Evolutionary conservation across 1,139 yeast genomes (phyloP).

Genomic region (Suhomyces panamericanus): DNA sequence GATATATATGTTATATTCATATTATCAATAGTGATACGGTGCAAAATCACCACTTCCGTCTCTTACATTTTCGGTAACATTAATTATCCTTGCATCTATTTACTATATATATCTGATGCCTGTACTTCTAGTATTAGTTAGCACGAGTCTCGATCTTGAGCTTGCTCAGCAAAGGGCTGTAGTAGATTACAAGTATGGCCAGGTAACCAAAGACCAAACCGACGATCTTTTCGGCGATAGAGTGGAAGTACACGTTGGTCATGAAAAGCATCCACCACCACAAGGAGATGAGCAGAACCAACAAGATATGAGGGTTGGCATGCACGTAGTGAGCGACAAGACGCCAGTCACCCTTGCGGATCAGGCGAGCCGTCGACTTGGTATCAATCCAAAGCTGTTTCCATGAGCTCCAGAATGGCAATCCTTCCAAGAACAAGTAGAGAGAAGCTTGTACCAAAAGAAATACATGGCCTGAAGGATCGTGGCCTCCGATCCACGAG

Average conservation of each 20-base stretch:
- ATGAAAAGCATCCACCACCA: slow-evolving; percentile 90
- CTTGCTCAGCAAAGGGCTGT: slow-evolving; percentile 25
- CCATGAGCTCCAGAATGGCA: slow-evolving; percentile 39
- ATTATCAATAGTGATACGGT: too few relatives aligned
- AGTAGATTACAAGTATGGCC: slow-evolving; percentile 42
- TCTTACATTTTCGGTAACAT: too few relatives aligned
- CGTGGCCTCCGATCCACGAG: slow-evolving; percentile 89
- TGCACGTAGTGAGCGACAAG: slow-evolving; percentile 15
- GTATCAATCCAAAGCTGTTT: slow-evolving; percentile 4
- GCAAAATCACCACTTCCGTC: too few relatives aligned
- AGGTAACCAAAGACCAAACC: slow-evolving; percentile 64
- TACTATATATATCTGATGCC: background rate
- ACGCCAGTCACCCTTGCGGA: background rate
- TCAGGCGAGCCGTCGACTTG: background rate
- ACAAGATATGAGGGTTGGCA: slow-evolving; percentile 45
- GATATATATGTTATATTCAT: too few relatives aligned
- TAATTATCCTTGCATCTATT: too few relatives aligned
- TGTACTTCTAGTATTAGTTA: too few relatives aligned
- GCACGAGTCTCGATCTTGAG: too few relatives aligned
- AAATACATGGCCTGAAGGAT: slow-evolving; percentile 94
- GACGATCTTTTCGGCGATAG: slow-evolving; percentile 67
- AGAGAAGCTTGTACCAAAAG: slow-evolving; percentile 71
- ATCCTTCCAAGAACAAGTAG: slow-evolving; percentile 66
- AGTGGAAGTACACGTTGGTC: slow-evolving; percentile 85
- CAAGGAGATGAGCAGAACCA: slow-evolving; percentile 46